Percentiles rank a stretch among this genome's conserved stretches.
Conservation (phyloP, 73 alveolate genomes). For the Paramecium primaurelia region DNA sequence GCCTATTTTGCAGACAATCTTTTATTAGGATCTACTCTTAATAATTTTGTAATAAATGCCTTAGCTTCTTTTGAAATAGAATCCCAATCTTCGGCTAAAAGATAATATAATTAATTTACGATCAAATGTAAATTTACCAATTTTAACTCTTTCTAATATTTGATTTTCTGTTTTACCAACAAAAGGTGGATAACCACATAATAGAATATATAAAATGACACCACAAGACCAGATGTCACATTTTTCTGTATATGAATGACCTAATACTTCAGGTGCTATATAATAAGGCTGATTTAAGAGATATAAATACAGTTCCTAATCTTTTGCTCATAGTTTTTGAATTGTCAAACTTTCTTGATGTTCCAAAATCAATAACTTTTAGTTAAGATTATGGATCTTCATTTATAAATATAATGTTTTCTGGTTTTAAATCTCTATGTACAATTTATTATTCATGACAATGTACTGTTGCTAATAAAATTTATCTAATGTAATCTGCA, state of each 20-base stretch:
- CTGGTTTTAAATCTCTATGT: slow-evolving; percentile 95
- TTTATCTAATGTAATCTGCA: slow-evolving; percentile 78
- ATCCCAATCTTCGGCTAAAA: slow-evolving; percentile 61
- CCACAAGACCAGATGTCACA: slow-evolving; percentile 79
- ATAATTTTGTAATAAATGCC: slow-evolving; percentile 55
- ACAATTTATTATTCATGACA: slow-evolving; percentile 83
- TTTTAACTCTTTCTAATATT: slow-evolving; percentile 58
- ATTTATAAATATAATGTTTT: slow-evolving; percentile 80
- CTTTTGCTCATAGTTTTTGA: slow-evolving; percentile 53
- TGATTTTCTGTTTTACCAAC: slow-evolving; percentile 65
- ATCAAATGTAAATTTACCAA: slow-evolving; percentile 54
- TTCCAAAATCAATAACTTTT: slow-evolving; percentile 95
- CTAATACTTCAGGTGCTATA: slow-evolving; percentile 71
- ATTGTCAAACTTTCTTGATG: slow-evolving; percentile 63
- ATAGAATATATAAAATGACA: slow-evolving; percentile 64
- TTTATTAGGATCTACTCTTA: slow-evolving; percentile 55
- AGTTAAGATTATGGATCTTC: slow-evolving; percentile 65
- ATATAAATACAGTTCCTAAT: slow-evolving; percentile 53
- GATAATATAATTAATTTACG: not conserved
- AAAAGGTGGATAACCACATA: slow-evolving; percentile 72
- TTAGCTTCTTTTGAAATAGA: slow-evolving; percentile 67
- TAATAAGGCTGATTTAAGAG: slow-evolving; percentile 43
- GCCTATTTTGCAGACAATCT: slow-evolving; percentile 63
- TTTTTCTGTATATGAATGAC: slow-evolving; percentile 65
- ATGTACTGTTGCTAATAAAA: slow-evolving; percentile 75